A percentile compares a stretch with the other conserved stretches of the same genome.
phyloP scores from a whole-genome alignment of 257 asterid genomes.

The Hygrophila difformis region DNA sequence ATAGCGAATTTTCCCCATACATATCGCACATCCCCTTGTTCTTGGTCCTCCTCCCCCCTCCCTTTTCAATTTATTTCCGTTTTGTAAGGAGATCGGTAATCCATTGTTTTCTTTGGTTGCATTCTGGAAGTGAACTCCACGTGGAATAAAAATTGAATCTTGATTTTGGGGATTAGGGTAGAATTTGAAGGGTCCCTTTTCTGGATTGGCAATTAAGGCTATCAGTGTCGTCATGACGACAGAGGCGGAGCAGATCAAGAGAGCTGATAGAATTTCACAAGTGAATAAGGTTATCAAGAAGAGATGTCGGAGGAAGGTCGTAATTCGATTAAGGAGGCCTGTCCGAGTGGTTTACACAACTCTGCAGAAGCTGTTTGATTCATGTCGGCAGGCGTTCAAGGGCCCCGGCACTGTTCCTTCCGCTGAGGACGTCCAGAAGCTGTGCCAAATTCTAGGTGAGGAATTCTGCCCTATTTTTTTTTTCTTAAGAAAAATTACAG shows the following conservation, averaged over 20 bases:
- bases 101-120: too few relatives aligned
- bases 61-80: too few relatives aligned
- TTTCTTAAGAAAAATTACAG: too few relatives aligned
- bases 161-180: too few relatives aligned
- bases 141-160: too few relatives aligned
- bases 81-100: too few relatives aligned
- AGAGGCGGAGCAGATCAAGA: constrained; percentile 21
- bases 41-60: too few relatives aligned
- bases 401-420: constrained; percentile 53
- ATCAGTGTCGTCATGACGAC: constrained; percentile 14
- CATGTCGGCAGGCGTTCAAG: constrained; percentile 42
- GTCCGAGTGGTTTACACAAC: constrained; percentile 15
- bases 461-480: too few relatives aligned
- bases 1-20: too few relatives aligned
- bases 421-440: constrained; percentile 27
- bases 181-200: too few relatives aligned
- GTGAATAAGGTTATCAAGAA: constrained; percentile 31
- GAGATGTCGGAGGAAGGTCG: constrained; percentile 24
- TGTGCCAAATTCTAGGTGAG: constrained; percentile 52
- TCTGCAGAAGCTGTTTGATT: constrained; percentile 43
- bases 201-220: not conserved
- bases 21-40: too few relatives aligned
- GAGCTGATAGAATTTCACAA: constrained; percentile 17
- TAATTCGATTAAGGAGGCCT: constrained; percentile 22
- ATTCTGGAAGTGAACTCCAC: too few relatives aligned